Base-by-base conservation (phyloP, 1,139 yeast genomes). In the Nakaseomyces bracarensis region DNA sequence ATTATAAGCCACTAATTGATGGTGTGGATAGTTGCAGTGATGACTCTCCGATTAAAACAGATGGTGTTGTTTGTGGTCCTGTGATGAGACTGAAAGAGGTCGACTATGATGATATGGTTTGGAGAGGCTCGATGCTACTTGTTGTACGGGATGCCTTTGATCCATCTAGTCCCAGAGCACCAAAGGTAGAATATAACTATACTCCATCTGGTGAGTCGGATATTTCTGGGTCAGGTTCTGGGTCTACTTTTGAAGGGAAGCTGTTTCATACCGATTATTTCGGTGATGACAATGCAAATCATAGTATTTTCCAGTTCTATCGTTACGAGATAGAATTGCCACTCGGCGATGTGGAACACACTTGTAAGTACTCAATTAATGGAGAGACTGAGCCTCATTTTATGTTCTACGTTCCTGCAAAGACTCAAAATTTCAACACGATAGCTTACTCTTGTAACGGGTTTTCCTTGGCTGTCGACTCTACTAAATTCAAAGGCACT, bases 361-460 rank as follows among this genome's bases (percentile, higher is more conserved):
- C 71, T 48, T 74, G 81, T 10, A 70, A 70, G 43, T 86, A 86
- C 59, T 57, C 64, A 7, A 65, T 86, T 47, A 77, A 82, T 51
- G 68, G 60, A 15, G 58, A 58, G 31, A 50, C 52, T 42, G 66
- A 69, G 47, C 63, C 64, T 13, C 64, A 65, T 29, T 70, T 68
- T 52, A 63, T 67, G 41, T 61, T 62, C 39, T 62, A 47, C 41
- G 46, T 58, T 40, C 57, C 63, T 3, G 42, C 58, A 2, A 31
- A 38, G 15, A 48, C 50, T 18, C 47, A 52, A 9, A 56, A 58
- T 35, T 61, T 86, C 86, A 87, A 86, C 60, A 72, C 82, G 4
- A 71, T 86, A 62, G 79, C 89, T 27, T 82, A 74, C 60, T 84
- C 96, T 4, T 89, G 97, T 65, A 91, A 89, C 58, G 97, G 96